Percentiles rank a stretch among this genome's conserved stretches.
phyloP scores from a whole-genome alignment of 1,139 yeast species.

The Hyphopichia burtonii region DNA sequence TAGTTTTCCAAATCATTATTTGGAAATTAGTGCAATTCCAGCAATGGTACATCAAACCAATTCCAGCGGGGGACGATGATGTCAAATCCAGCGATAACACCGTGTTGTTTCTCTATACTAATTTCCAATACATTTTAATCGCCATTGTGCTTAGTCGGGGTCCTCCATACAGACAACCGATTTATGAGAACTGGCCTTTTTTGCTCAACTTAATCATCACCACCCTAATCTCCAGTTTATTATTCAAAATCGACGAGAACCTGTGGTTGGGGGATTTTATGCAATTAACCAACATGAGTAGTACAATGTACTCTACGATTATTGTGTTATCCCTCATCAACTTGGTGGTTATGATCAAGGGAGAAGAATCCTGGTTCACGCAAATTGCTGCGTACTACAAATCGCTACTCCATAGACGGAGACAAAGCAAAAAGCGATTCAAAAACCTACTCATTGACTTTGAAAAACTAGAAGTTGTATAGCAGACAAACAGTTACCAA shows the following conservation, averaged over 20 bases:
- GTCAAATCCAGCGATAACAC: constrained; percentile 91
- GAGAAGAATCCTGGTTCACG: constrained; percentile 38
- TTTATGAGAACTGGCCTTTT: constrained; percentile 68
- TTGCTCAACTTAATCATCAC: constrained; percentile 58
- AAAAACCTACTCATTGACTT: constrained; percentile 35
- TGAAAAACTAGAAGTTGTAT: constrained; percentile 1
- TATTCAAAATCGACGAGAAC: constrained; percentile 51
- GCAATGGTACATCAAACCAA: constrained; percentile 79
- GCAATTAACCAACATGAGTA: constrained; percentile 68
- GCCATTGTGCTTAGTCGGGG: constrained; percentile 87
- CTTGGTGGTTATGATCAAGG: constrained; percentile 44
- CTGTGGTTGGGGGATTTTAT: constrained; percentile 63
- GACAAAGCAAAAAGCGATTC: constrained; percentile 38
- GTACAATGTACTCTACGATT: constrained; percentile 50
- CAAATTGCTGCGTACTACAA: constrained; percentile 31
- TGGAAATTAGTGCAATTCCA: constrained; percentile 62
- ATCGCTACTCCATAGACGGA: constrained; percentile 19
- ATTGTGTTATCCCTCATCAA: constrained; percentile 49
- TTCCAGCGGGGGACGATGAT: constrained; percentile 81
- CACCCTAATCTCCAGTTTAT: constrained; percentile 40
- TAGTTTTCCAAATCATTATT: constrained; percentile 62
- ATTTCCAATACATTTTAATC: constrained; percentile 83
- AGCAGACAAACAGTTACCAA: too few species aligned
- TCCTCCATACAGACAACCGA: constrained; percentile 90
- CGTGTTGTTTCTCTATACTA: constrained; percentile 72